Evolutionary conservation across 345 rosid genomes (phyloP).

Genomic region (Diplotaxis tenuifolia): DNA sequence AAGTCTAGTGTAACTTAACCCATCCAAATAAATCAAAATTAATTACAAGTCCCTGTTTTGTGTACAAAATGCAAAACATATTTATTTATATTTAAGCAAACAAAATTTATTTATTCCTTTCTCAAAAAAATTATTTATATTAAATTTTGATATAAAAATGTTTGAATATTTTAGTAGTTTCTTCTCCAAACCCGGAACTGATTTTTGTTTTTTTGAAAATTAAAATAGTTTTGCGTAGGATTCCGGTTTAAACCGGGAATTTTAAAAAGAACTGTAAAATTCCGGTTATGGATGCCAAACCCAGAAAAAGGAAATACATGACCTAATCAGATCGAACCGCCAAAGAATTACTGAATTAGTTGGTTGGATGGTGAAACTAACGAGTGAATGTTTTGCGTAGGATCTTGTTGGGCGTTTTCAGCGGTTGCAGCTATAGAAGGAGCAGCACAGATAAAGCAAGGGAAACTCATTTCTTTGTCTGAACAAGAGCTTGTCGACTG

Average conservation of each 20-base stretch:
- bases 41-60: background rate
- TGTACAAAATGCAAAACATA: background rate
- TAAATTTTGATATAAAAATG: background rate
- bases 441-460: conserved; percentile 48
- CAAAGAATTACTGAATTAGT: background rate
- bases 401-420: conserved; percentile 80
- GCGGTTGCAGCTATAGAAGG: conserved; percentile 66
- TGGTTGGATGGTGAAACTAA: background rate
- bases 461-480: conserved; percentile 51
- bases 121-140: too few species aligned
- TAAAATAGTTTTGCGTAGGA: too few species aligned
- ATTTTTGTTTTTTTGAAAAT: too few species aligned
- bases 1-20: background rate
- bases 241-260: background rate
- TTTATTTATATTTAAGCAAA: background rate
- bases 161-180: background rate
- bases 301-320: background rate
- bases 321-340: background rate
- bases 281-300: background rate
- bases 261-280: background rate
- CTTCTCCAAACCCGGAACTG: background rate
- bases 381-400: conserved; percentile 27
- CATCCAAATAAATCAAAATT: background rate
- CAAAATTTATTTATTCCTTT: too few species aligned
- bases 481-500: conserved; percentile 71